These are phyloP conservation scores for Moricandia arvensis DNA, from an alignment of 345 rosid species.

Conservation along the genomic window DNA sequence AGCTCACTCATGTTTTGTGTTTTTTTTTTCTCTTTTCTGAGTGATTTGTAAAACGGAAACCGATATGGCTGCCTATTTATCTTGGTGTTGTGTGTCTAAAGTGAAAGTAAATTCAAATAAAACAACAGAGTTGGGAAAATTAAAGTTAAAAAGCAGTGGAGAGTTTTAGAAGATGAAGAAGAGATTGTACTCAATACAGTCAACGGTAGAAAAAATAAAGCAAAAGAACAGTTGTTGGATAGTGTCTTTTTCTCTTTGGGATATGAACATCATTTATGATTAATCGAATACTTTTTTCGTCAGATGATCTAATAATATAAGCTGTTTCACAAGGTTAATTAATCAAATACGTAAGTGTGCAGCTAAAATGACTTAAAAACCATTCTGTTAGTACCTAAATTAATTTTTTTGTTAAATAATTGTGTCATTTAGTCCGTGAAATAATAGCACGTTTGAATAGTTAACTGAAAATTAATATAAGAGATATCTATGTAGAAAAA, in stretches of 20 bases:
- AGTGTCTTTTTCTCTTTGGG: conserved; percentile 41
- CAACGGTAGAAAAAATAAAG: conserved; percentile 50
- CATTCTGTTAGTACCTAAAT: neutral
- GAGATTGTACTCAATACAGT: conserved; percentile 42
- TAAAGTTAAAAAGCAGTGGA: conserved; percentile 15
- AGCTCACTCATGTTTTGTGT: conserved; percentile 44
- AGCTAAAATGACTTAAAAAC: neutral
- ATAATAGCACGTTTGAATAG: neutral
- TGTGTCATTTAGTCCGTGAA: neutral
- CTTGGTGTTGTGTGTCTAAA: conserved; percentile 35
- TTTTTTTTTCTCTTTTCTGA: neutral
- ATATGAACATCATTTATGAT: conserved; percentile 35
- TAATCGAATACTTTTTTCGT: neutral
- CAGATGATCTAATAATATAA: neutral
- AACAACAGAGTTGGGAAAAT: conserved; percentile 9
- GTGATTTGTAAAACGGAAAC: conserved; percentile 17
- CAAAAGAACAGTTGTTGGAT: conserved; percentile 34
- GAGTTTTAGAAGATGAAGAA: conserved; percentile 44
- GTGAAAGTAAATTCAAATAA: conserved; percentile 28
- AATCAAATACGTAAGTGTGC: neutral
- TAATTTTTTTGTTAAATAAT: neutral
- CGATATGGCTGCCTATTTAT: conserved; percentile 31
- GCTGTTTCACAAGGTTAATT: neutral
- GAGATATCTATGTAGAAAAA: conserved; percentile 5
- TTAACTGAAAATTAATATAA: neutral